Conservation (phyloP, 1,139 yeast genomes). For the Scheffersomyces titani region DNA sequence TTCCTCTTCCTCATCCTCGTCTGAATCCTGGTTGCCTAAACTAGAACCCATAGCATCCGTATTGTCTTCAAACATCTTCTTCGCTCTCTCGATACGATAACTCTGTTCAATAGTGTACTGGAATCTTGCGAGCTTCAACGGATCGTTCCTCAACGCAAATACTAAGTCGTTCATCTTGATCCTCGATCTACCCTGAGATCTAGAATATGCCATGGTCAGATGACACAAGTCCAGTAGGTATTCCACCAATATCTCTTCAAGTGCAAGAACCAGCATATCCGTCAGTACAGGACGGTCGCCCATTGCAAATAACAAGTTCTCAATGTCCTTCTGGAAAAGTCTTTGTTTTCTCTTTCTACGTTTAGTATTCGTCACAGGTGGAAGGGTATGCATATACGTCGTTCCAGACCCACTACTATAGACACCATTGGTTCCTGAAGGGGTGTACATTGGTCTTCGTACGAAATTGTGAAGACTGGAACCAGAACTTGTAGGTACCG, state of each 20-base stretch:
- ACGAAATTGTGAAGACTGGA: background rate
- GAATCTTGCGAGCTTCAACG: conserved; percentile 79
- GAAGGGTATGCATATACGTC: background rate
- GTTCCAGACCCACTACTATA: background rate
- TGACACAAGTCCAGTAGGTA: conserved; percentile 63
- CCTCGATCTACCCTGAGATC: conserved; percentile 57
- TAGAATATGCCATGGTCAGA: conserved; percentile 38
- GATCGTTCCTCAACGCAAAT: conserved; percentile 81
- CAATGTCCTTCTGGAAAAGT: conserved; percentile 65
- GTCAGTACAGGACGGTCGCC: conserved; percentile 85
- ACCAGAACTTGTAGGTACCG: background rate
- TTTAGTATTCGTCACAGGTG: conserved; percentile 10
- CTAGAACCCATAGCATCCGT: conserved; percentile 12
- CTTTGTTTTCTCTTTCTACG: conserved; percentile 35
- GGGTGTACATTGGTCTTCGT: background rate
- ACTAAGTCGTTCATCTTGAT: conserved; percentile 87
- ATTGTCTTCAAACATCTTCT: conserved; percentile 75
- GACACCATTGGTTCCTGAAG: background rate
- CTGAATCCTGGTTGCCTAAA: conserved; percentile 6
- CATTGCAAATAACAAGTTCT: conserved; percentile 75
- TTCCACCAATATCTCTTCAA: conserved; percentile 83
- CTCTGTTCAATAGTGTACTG: conserved; percentile 77
- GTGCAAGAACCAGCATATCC: conserved; percentile 71
- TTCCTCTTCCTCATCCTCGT: conserved; percentile 13
- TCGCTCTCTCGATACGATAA: conserved; percentile 74